Evolutionary conservation across 306 rosid genomes (phyloP), one percentile per base, ranked within the genome.

Genomic region (Rosa chinensis): DNA sequence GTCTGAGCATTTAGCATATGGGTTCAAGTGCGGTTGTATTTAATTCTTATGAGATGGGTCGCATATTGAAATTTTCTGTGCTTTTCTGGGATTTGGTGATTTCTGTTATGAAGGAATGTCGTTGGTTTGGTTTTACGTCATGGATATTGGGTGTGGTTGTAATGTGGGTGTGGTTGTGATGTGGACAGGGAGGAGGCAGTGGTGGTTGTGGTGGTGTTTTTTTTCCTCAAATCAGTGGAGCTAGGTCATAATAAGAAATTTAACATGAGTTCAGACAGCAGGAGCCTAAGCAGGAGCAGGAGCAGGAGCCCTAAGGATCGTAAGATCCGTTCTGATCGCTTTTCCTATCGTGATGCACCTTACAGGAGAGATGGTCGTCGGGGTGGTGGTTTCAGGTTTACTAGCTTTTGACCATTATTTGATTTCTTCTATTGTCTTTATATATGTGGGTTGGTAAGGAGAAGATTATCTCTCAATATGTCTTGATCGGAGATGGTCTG

Each of bases 341-440:
- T 86, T 88, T 89, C 98, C 66, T 90, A 91, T 82, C 99, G 99
- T 40, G 96, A 90, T 87, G 94, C 97, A 75, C 98, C 98, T 77
- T 93, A 96, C 94, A 85, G 93, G 89, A 96, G 99, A 84, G 99
- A 96, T 79, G 85, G 96, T 28, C 94, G 87, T 84, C 96, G 96
- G 94, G 97, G 87, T 86, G 96, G 97, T 94, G 97, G 97, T 85
- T 91, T 91, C 98, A 96, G 99, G 99, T 96, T 90, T 85, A 89
- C 84, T 86, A 80, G 80, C 82, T 50, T 75, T 84, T 78, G 75
- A 75, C 64, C 80, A 78, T 83, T 85, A 74, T 79, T 78, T 79
- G 84, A 69, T 77, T 80, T 71, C 75, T 81, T 74, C 49, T 55
- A 43, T 82, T 74, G 40, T 68, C 78, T 82, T 10, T 70, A 64